Evolutionary conservation across 371 early-diverging fungal genomes (phyloP), one percentile per base, ranked within the genome.

Genomic region (Mortierella sp.): DNA sequence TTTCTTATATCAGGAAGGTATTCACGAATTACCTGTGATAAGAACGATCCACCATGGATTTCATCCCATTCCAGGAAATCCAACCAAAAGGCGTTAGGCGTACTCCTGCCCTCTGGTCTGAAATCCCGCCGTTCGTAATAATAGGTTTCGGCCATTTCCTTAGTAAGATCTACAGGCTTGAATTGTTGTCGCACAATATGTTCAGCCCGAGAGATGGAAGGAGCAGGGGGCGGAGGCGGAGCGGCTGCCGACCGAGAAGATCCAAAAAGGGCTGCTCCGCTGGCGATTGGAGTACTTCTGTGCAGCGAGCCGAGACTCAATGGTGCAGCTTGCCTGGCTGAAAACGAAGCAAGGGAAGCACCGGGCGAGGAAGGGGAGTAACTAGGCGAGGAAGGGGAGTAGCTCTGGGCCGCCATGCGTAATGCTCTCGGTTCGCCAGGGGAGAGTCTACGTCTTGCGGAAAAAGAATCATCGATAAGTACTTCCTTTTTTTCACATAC

Each of bases 1-100:
- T n/a, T n/a, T n/a, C n/a, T n/a, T n/a, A n/a, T 29, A 21, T 57
- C 7, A n/a, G 15, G 44, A 63, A 25, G 15, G 9, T 48, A 57
- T 1, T 29, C 28, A 18, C 15, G n/a, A 14, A 43, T 63, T 82
- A 86, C 86, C 62, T 75, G 71, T n/a, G 87, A 82, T 53, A 85
- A 52, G 62, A 86, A 84, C 1, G 64, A 57, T 26, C 59, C 64
- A 7, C 63, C 53, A 12, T 45, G 15, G 30, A 57, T 62, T 25
- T 74, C 74, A 21, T 76, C 70, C 73, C 73, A 74, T 44, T 75
- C 67, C 12, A 86, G 58, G 51, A 74, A 87, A 44, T 87, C 87
- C n/a, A 87, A 64, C 89, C 88, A 89, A 59, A 88, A 88, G 12
- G 75, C 82, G 29, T 84, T 84, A 14, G 75, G 63, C 19, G 64